Evolutionary conservation across 352 stramenopile genomes (phyloP).

Genomic region (Phytophthora lateralis): DNA sequence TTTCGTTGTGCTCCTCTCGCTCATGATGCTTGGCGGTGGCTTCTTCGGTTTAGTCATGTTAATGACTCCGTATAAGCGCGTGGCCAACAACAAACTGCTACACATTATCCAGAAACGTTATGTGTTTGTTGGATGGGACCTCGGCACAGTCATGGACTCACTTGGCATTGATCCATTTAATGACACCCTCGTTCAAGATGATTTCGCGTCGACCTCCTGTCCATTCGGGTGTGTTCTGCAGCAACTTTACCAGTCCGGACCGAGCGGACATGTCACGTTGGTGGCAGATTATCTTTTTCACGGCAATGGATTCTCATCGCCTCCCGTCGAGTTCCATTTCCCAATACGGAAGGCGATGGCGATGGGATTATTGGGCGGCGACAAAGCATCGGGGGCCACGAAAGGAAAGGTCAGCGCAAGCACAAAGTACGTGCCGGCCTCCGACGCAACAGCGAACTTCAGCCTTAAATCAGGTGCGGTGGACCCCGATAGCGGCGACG

Average conservation of each 20-base stretch:
- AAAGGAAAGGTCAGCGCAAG: constrained; percentile 17
- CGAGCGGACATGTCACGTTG: constrained; percentile 48
- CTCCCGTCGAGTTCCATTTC: constrained; percentile 42
- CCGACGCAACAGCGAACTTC: constrained; percentile 17
- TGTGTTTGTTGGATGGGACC: constrained; percentile 56
- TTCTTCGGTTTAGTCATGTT: constrained; percentile 39
- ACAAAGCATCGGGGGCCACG: constrained; percentile 1
- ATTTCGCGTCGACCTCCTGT: constrained; percentile 34
- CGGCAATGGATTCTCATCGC: constrained; percentile 39
- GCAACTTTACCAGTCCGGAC: constrained; percentile 54
- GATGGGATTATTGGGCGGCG: constrained; percentile 37
- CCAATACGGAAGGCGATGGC: constrained; percentile 35
- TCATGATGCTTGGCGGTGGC: constrained; percentile 36
- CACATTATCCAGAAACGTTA: constrained; percentile 56
- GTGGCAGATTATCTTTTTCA: constrained; percentile 60
- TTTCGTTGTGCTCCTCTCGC: constrained; percentile 40
- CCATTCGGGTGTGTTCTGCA: constrained; percentile 51
- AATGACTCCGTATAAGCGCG: constrained; percentile 41
- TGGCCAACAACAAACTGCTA: constrained; percentile 54
- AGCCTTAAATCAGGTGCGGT: constrained; percentile 5
- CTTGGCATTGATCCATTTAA: constrained; percentile 58
- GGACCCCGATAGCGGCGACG: constrained; percentile 1
- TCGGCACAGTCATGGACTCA: constrained; percentile 34
- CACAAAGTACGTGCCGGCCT: constrained; percentile 15
- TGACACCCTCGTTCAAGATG: constrained; percentile 24